These are phyloP conservation scores for Macrophomina phaseolina DNA, from an alignment of 2,329 filamentous ascomycete genomes.

Conservation along the genomic window DNA sequence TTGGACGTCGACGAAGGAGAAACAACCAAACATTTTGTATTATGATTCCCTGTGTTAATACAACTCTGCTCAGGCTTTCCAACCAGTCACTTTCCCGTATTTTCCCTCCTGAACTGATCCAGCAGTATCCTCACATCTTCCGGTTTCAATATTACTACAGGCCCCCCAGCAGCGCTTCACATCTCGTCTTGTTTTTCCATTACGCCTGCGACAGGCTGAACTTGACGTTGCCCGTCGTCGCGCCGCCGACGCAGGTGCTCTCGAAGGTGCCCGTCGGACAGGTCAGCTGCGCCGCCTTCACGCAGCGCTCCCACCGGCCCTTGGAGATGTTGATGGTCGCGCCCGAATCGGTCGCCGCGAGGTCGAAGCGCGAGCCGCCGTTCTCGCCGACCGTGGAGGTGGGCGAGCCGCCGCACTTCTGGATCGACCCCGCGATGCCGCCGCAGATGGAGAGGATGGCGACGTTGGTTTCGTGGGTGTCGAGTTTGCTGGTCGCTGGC, in stretches of 20 bases:
- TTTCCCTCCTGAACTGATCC: too few species aligned
- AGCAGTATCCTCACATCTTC: neutral
- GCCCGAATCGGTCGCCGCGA: slow-evolving; percentile 48
- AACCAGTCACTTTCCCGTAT: neutral
- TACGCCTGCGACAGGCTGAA: slow-evolving; percentile 40
- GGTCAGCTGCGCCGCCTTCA: slow-evolving; percentile 58
- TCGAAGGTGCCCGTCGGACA: slow-evolving; percentile 58
- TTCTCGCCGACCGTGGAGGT: slow-evolving; percentile 53
- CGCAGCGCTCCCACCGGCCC: slow-evolving; percentile 60
- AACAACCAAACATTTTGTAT: neutral
- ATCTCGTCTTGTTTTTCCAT: neutral
- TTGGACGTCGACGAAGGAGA: neutral
- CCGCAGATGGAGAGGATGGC: slow-evolving; percentile 58
- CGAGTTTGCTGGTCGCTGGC: slow-evolving; percentile 27
- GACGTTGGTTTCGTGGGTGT: slow-evolving; percentile 40
- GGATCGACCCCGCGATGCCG: slow-evolving; percentile 54
- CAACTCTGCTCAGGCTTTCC: slow-evolving; percentile 2
- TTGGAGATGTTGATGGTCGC: slow-evolving; percentile 61
- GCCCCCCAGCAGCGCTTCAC: neutral
- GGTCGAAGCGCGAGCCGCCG: slow-evolving; percentile 56
- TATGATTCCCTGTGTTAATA: slow-evolving; percentile 19
- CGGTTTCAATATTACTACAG: neutral
- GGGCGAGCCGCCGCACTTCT: slow-evolving; percentile 54
- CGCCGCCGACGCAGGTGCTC: slow-evolving; percentile 56
- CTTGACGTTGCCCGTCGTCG: slow-evolving; percentile 53